Percentiles rank a stretch among this genome's conserved stretches.
phyloP scores from a whole-genome alignment of 805 yeast genomes.

The Kodamaea hsintzibuensis region DNA sequence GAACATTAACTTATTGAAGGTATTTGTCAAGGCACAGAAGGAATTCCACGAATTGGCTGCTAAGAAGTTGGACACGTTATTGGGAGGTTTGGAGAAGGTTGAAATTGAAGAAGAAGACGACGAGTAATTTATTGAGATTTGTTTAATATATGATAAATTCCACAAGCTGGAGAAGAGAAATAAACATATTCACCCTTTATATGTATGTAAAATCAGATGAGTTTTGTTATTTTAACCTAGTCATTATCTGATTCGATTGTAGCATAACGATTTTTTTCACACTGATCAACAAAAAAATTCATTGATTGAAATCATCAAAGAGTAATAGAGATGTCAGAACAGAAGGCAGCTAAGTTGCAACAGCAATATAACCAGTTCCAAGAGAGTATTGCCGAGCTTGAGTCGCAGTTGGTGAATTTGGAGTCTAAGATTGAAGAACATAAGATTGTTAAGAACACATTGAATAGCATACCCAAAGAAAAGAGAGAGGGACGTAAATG shows the following conservation, averaged over 20 bases:
- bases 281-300: neutral
- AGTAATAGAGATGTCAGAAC: constrained; percentile 14
- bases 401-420: constrained; percentile 36
- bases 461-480: constrained; percentile 34
- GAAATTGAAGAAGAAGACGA: constrained; percentile 40
- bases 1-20: constrained; percentile 59
- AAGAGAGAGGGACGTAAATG: constrained; percentile 63
- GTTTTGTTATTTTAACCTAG: too few species aligned
- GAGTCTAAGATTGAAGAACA: constrained; percentile 43
- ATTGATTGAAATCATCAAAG: neutral
- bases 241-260: too few species aligned
- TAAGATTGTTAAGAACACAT: constrained; percentile 41
- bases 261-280: too few species aligned
- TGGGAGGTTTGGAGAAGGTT: constrained; percentile 33
- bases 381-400: constrained; percentile 39
- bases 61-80: constrained; percentile 33
- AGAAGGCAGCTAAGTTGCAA: constrained; percentile 43
- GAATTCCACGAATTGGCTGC: constrained; percentile 50
- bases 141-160: neutral
- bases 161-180: neutral
- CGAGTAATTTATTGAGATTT: constrained; percentile 6
- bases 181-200: neutral
- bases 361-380: constrained; percentile 42
- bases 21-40: constrained; percentile 69
- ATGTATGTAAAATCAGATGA: too few species aligned